Conservation (phyloP, 441 rosid species). For the Isatis lusitanica region DNA sequence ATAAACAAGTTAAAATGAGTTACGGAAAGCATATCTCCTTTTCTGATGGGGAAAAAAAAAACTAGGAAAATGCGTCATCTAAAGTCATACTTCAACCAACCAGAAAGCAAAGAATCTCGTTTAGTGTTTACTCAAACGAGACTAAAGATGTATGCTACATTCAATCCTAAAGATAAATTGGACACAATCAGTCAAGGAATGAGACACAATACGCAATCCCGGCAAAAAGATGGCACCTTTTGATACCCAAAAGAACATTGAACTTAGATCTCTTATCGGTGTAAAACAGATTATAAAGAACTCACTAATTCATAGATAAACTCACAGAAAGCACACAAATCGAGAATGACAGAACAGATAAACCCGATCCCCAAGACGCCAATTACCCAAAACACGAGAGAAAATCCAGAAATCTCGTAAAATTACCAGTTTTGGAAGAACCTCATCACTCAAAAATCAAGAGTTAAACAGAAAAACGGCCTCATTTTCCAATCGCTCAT, state of each 20-base stretch:
- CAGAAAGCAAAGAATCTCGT: constrained; percentile 35
- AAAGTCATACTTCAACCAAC: constrained; percentile 15
- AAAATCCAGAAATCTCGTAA: not conserved
- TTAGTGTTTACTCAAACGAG: constrained; percentile 20
- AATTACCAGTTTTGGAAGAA: constrained; percentile 4
- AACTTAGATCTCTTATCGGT: constrained; percentile 13
- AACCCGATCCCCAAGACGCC: constrained; percentile 19
- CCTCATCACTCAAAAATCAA: constrained; percentile 19
- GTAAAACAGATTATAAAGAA: not conserved
- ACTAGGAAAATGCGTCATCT: not conserved
- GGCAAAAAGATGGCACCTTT: not conserved
- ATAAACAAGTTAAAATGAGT: constrained; percentile 22
- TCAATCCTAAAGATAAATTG: not conserved
- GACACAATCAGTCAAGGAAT: constrained; percentile 11
- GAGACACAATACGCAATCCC: not conserved
- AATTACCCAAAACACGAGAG: not conserved
- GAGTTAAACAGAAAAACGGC: not conserved
- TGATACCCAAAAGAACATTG: not conserved
- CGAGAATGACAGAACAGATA: constrained; percentile 10
- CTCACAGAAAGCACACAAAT: constrained; percentile 1
- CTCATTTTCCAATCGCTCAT: not conserved
- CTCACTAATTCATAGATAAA: constrained; percentile 7
- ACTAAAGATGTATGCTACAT: constrained; percentile 10
- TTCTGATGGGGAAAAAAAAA: not conserved
- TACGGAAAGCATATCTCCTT: constrained; percentile 30